Conservation (phyloP, 495 filamentous ascomycete genomes). For the Lichenothelia convexa region DNA sequence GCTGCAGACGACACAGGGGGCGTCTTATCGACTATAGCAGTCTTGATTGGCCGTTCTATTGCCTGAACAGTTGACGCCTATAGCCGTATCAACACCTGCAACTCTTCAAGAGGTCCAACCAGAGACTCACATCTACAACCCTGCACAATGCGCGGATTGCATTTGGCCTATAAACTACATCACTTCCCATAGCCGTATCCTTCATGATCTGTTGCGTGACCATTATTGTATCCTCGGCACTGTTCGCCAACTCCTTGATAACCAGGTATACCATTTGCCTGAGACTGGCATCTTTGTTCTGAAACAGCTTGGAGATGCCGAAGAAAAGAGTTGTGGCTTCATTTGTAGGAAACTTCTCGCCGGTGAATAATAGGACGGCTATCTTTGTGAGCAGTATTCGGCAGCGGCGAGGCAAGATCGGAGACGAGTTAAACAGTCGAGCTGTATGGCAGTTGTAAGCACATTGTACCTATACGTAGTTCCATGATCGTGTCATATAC, state of each 20-base stretch:
- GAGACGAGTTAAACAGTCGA: constrained; percentile 87
- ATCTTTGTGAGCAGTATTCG: constrained; percentile 95
- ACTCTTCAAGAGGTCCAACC: constrained; percentile 1
- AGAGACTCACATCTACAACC: constrained; percentile 85
- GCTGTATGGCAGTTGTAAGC: constrained; percentile 31
- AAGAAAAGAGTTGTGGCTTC: constrained; percentile 98
- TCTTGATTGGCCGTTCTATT: constrained; percentile 97
- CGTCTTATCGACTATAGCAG: constrained; percentile 97
- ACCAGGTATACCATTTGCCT: constrained; percentile 98
- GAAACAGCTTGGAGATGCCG: constrained; percentile 97
- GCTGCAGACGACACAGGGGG: constrained; percentile 95
- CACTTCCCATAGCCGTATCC: constrained; percentile 88
- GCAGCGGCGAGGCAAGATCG: constrained; percentile 61
- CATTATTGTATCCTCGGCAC: constrained; percentile 99
- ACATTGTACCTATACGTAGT: neutral
- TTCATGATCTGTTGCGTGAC: constrained; percentile 99
- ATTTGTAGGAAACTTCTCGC: constrained; percentile 88
- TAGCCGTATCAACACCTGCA: constrained; percentile 7
- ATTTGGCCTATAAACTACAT: constrained; percentile 90
- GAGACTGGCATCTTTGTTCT: constrained; percentile 95
- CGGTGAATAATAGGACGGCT: constrained; percentile 86
- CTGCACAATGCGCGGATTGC: constrained; percentile 90
- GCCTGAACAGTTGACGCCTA: constrained; percentile 93
- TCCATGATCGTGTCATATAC: constrained; percentile 45
- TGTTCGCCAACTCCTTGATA: constrained; percentile 87